These are phyloP conservation scores for Phyllosticta paracitricarpa DNA, from an alignment of 2,329 filamentous ascomycete genomes.

Conservation along the genomic window DNA sequence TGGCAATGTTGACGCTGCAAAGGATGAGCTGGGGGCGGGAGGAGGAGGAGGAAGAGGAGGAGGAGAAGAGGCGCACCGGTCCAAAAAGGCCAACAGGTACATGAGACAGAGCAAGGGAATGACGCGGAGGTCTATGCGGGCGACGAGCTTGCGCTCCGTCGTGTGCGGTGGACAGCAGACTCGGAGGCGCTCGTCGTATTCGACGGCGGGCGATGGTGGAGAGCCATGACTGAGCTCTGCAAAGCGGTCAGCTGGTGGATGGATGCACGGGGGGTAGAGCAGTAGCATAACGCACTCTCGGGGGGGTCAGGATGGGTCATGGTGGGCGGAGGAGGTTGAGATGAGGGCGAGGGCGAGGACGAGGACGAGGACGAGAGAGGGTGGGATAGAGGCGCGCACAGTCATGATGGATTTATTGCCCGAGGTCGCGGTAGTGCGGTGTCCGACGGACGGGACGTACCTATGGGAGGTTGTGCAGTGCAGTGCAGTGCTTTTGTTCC, in stretches of 20 bases:
- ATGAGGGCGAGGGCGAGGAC: neutral
- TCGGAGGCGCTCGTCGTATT: constrained; percentile 29
- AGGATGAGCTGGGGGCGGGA: neutral
- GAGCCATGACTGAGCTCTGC: constrained; percentile 15
- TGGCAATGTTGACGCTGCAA: constrained; percentile 41
- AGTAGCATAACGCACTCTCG: neutral
- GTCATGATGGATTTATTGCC: neutral
- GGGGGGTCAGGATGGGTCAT: neutral
- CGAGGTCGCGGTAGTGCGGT: neutral
- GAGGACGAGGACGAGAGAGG: neutral
- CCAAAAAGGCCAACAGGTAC: constrained; percentile 41
- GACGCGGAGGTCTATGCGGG: constrained; percentile 38
- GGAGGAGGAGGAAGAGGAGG: neutral
- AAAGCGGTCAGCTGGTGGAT: neutral
- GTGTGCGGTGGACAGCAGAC: constrained; percentile 39
- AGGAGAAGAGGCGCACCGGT: constrained; percentile 13
- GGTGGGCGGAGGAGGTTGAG: neutral
- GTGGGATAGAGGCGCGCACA: neutral
- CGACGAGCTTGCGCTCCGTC: constrained; percentile 37
- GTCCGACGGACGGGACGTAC: neutral
- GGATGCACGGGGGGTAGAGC: neutral
- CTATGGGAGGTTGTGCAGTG: neutral
- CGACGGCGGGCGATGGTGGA: constrained; percentile 10
- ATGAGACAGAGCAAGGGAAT: constrained; percentile 42
- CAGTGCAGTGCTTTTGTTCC: neutral